Evolutionary conservation across 2,329 filamentous ascomycete genomes (phyloP).

Genomic region (Dactylellina sp.): DNA sequence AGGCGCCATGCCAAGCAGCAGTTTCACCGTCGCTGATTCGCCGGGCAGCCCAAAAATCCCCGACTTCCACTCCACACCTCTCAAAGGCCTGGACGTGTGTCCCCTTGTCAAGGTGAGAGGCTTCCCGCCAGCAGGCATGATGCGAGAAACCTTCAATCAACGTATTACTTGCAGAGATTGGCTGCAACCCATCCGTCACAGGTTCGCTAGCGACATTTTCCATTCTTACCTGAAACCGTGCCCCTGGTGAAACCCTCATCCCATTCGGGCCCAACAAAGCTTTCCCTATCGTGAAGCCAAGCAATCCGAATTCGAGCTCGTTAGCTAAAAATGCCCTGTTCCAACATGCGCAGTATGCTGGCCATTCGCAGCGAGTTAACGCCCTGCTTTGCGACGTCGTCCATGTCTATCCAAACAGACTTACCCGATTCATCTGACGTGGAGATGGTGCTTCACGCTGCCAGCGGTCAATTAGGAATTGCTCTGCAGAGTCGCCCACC

Average conservation of each 20-base stretch:
- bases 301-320: constrained; percentile 38
- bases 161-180: constrained; percentile 56
- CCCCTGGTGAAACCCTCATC: constrained; percentile 53
- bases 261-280: constrained; percentile 32
- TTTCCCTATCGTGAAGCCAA: constrained; percentile 47
- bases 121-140: constrained; percentile 56
- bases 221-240: constrained; percentile 54
- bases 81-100: constrained; percentile 45
- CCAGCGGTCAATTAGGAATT: constrained; percentile 30
- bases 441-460: constrained; percentile 34
- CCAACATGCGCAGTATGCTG: constrained; percentile 49
- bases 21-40: constrained; percentile 48
- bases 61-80: constrained; percentile 21
- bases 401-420: constrained; percentile 54
- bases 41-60: constrained; percentile 43
- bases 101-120: constrained; percentile 29
- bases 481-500: constrained; percentile 28
- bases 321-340: constrained; percentile 44
- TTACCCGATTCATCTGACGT: constrained; percentile 53
- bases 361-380: constrained; percentile 49
- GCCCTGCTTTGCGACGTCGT: constrained; percentile 46
- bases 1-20: constrained; percentile 43
- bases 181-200: constrained; percentile 41
- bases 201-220: constrained; percentile 47
- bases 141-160: constrained; percentile 57